A percentile compares a stretch with the other conserved stretches of the same genome.
These are phyloP conservation scores for Rhytidhysteron rufulum DNA, from an alignment of 2,329 filamentous ascomycete species.

Conservation along the genomic window DNA sequence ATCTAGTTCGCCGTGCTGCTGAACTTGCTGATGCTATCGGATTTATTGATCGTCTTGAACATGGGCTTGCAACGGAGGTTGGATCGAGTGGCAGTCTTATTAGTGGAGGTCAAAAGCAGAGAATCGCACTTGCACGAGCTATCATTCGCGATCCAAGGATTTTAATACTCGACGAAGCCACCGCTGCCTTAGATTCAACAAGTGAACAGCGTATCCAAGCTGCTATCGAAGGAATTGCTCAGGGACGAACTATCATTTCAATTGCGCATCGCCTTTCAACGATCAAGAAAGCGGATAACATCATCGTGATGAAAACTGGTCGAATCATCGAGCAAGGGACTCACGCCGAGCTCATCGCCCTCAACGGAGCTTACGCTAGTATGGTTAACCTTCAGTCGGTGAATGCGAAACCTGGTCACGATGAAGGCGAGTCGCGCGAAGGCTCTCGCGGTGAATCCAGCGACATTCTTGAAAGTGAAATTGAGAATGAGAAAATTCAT, in stretches of 20 bases:
- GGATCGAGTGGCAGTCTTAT: constrained; percentile 54
- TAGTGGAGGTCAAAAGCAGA: constrained; percentile 57
- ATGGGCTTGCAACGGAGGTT: constrained; percentile 47
- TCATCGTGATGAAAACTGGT: constrained; percentile 37
- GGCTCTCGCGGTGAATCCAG: constrained; percentile 18
- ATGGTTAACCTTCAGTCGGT: constrained; percentile 47
- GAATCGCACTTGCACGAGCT: constrained; percentile 55
- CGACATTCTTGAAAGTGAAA: constrained; percentile 13
- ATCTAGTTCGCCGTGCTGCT: constrained; percentile 48
- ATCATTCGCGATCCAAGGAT: constrained; percentile 56
- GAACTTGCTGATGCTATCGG: constrained; percentile 55
- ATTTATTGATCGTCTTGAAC: constrained; percentile 53
- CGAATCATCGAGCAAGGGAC: constrained; percentile 34
- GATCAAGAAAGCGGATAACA: constrained; percentile 32
- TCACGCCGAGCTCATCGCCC: constrained; percentile 28
- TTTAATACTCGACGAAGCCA: constrained; percentile 60
- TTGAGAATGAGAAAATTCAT: constrained; percentile 15
- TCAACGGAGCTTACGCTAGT: constrained; percentile 44
- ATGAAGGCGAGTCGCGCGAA: constrained; percentile 16
- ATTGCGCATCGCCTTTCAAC: constrained; percentile 39
- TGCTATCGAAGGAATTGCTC: constrained; percentile 30
- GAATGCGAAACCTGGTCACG: constrained; percentile 1
- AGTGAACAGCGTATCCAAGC: constrained; percentile 54
- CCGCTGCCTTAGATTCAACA: constrained; percentile 56
- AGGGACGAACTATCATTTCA: constrained; percentile 33